phyloP scores from a whole-genome alignment of 2,329 filamentous ascomycete genomes.

The Colletotrichum echinochloae region DNA sequence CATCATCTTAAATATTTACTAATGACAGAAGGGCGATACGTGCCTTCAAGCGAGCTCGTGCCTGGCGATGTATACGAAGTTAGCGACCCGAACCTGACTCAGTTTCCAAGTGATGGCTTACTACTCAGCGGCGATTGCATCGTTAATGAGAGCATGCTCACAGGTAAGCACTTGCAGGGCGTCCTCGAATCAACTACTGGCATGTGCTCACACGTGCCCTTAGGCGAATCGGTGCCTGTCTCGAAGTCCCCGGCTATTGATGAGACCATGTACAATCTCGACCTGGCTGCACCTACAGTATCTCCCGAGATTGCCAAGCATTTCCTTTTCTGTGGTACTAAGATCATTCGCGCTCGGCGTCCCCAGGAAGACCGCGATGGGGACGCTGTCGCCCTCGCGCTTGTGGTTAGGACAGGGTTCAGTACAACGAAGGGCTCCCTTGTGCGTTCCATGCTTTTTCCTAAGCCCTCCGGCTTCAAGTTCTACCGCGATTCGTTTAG shows the following conservation, averaged over 20 bases:
- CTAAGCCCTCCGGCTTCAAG: slow-evolving; percentile 97
- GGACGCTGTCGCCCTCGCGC: slow-evolving; percentile 89
- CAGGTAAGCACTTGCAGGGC: slow-evolving; percentile 53
- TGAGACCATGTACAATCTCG: slow-evolving; percentile 79
- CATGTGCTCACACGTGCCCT: slow-evolving; percentile 10
- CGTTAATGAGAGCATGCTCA: slow-evolving; percentile 99
- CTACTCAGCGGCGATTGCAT: slow-evolving; percentile 95
- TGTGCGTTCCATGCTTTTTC: slow-evolving; percentile 97
- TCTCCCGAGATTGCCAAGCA: slow-evolving; percentile 86
- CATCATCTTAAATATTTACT: background rate
- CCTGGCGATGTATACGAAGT: slow-evolving; percentile 98
- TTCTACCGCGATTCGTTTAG: slow-evolving; percentile 98
- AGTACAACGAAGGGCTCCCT: slow-evolving; percentile 97
- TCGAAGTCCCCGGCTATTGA: slow-evolving; percentile 90
- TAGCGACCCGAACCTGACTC: slow-evolving; percentile 88
- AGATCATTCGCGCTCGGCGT: slow-evolving; percentile 89
- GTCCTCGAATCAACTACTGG: background rate
- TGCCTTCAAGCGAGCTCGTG: slow-evolving; percentile 88
- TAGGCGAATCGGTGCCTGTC: slow-evolving; percentile 93
- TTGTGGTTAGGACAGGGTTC: slow-evolving; percentile 95
- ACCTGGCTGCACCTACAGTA: slow-evolving; percentile 84
- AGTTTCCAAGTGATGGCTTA: slow-evolving; percentile 93
- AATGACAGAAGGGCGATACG: slow-evolving; percentile 72
- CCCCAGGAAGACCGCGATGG: slow-evolving; percentile 88
- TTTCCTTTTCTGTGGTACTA: slow-evolving; percentile 94